Percentiles rank a stretch among this genome's conserved stretches.
phyloP scores from a whole-genome alignment of 305 asterid species.

The Solanum hybrid region DNA sequence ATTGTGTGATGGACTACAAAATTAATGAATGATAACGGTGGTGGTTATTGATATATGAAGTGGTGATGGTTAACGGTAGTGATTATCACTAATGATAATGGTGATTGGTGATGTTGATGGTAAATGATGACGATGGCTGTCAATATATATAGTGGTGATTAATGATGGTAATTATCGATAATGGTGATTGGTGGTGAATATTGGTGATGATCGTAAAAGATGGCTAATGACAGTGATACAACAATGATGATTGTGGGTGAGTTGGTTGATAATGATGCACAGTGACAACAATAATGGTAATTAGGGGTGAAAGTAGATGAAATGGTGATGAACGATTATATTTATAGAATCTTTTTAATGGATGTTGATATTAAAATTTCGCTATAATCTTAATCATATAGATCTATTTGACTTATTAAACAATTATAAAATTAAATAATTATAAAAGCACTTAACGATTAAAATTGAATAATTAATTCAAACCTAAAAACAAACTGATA shows the following conservation, averaged over 20 bases:
- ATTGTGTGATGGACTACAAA: background rate
- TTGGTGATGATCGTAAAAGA: background rate
- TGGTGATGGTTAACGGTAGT: background rate
- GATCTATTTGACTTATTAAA: background rate
- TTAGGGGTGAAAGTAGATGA: background rate
- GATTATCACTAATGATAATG: background rate
- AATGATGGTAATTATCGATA: background rate
- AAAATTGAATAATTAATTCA: background rate
- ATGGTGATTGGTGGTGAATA: background rate
- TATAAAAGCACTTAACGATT: background rate
- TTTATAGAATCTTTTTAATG: background rate
- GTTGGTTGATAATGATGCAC: background rate
- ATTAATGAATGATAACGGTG: background rate
- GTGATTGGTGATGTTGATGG: background rate
- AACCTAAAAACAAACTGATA: background rate
- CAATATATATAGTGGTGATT: background rate
- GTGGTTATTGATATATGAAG: background rate
- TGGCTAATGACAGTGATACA: background rate
- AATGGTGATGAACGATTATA: background rate
- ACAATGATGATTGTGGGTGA: background rate
- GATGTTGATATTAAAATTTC: background rate
- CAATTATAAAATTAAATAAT: background rate
- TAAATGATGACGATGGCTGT: background rate
- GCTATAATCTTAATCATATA: background rate
- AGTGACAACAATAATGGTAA: background rate